Evolutionary conservation across 306 rosid genomes (phyloP).

Genomic region (Trifolium repens): DNA sequence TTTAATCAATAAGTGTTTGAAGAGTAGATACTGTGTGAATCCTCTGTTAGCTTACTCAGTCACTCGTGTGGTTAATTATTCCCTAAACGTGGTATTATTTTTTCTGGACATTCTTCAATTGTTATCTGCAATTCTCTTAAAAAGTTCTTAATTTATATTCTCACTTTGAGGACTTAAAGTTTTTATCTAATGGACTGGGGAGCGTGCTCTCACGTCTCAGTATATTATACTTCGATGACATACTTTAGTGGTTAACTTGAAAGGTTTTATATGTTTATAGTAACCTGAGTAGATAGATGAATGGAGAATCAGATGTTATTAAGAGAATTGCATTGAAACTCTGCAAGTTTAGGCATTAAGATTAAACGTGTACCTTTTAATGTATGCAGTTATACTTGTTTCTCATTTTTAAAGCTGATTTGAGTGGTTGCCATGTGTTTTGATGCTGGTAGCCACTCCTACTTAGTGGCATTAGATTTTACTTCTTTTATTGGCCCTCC

Average conservation of each 20-base stretch:
- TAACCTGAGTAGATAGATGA: conserved; percentile 24
- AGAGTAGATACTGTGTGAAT: not conserved
- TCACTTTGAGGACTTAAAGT: not conserved
- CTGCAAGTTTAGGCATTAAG: conserved; percentile 16
- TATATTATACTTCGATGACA: conserved; percentile 9
- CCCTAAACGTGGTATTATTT: conserved; percentile 2
- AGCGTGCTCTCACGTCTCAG: conserved; percentile 8
- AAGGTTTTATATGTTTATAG: not conserved
- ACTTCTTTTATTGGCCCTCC: conserved; percentile 16
- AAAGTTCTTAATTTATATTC: not conserved
- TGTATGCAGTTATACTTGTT: not conserved
- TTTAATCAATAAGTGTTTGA: not conserved
- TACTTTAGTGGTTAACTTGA: conserved; percentile 14
- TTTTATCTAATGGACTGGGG: not conserved
- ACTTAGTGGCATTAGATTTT: not conserved
- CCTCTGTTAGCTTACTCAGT: not conserved
- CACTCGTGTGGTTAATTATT: not conserved
- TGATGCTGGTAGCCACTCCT: not conserved
- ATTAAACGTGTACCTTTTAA: conserved; percentile 1
- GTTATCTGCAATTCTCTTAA: not conserved
- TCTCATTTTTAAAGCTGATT: not conserved
- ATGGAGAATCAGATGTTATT: not conserved
- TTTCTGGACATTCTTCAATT: not conserved
- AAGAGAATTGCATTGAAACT: not conserved
- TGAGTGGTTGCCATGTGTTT: not conserved